A percentile compares a stretch with the other conserved stretches of the same genome.
Evolutionary conservation across 2,329 filamentous ascomycete genomes (phyloP).

Genomic region (Botryotinia narcissicola): DNA sequence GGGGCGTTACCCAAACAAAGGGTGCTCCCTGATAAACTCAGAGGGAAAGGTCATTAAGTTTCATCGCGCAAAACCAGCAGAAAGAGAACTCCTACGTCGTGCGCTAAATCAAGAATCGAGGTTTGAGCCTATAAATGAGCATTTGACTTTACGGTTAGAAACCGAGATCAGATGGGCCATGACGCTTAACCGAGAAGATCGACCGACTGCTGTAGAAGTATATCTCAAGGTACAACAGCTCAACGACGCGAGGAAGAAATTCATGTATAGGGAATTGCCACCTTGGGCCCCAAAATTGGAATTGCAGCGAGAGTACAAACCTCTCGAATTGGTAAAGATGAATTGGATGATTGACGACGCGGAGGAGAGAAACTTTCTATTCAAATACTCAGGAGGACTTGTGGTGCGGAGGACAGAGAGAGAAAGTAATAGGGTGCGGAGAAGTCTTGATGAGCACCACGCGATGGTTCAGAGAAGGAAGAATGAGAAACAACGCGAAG

Average conservation of each 20-base stretch:
- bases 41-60: neutral
- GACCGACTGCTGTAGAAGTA: neutral
- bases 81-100: neutral
- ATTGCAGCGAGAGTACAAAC: neutral
- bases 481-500: neutral
- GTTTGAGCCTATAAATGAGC: neutral
- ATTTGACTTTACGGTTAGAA: neutral
- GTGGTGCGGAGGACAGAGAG: neutral
- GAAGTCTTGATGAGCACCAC: neutral
- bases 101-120: neutral
- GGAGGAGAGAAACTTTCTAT: neutral
- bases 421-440: neutral
- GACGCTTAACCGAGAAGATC: neutral
- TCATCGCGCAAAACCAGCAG: neutral
- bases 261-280: constrained; percentile 3
- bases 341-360: neutral
- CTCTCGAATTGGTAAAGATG: neutral
- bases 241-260: neutral
- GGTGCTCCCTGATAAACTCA: neutral
- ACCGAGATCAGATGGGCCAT: neutral
- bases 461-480: neutral
- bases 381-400: neutral
- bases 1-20: neutral
- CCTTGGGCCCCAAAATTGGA: neutral
- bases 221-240: no score